Conservation (phyloP, 352 stramenopile genomes). For the Globisporangium apiculatum region DNA sequence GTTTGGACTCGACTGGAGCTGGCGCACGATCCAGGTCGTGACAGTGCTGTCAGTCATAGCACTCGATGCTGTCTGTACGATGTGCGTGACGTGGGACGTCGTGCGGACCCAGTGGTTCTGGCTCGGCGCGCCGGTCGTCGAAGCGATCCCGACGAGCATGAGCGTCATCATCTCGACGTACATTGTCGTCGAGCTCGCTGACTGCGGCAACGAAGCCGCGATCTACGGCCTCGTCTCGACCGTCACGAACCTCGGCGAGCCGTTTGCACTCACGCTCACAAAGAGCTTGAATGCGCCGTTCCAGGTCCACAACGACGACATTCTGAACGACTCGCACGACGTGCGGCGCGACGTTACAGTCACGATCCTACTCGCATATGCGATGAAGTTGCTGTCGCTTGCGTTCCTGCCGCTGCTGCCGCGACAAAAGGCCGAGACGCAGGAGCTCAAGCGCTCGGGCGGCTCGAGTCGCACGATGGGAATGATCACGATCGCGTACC, state of each 20-base stretch:
- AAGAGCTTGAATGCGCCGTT: slow-evolving; percentile 31
- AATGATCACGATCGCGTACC: no score
- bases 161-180: slow-evolving; percentile 28
- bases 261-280: slow-evolving; percentile 29
- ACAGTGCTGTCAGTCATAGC: slow-evolving; percentile 12
- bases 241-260: slow-evolving; percentile 23
- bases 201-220: slow-evolving; percentile 39
- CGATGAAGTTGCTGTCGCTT: slow-evolving; percentile 25
- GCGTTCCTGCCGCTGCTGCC: slow-evolving; percentile 27
- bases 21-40: slow-evolving; percentile 25
- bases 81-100: slow-evolving; percentile 28
- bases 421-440: slow-evolving; percentile 31
- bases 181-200: slow-evolving; percentile 10
- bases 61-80: slow-evolving; percentile 24
- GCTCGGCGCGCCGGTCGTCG: no score
- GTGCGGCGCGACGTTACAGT: slow-evolving; percentile 33
- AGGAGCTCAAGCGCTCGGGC: slow-evolving; percentile 25
- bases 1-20: slow-evolving; percentile 39
- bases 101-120: slow-evolving; percentile 43
- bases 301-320: slow-evolving; percentile 24
- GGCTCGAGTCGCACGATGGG: slow-evolving; percentile 15
- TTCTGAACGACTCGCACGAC: slow-evolving; percentile 17
- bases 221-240: slow-evolving; percentile 40
- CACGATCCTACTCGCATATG: slow-evolving; percentile 27
- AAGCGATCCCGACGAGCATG: slow-evolving; percentile 27